A percentile compares a stretch with the other conserved stretches of the same genome.
Evolutionary conservation across 306 rosid species (phyloP).

Genomic region (Ceratonia siliqua): DNA sequence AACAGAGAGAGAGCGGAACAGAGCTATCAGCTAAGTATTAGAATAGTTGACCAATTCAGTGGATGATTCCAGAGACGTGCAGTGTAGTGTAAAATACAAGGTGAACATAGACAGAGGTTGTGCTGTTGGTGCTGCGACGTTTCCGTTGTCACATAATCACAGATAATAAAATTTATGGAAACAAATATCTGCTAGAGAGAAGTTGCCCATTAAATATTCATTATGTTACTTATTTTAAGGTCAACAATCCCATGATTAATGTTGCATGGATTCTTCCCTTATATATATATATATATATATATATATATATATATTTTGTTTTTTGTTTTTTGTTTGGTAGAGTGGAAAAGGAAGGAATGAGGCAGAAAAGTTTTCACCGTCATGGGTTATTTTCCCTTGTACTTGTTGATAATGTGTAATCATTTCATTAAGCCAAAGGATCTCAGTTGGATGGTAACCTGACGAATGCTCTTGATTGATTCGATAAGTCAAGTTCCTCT

Average conservation of each 20-base stretch:
- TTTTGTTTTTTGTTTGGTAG: not conserved
- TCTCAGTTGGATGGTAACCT: not conserved
- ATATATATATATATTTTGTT: too few species aligned
- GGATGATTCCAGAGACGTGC: not conserved
- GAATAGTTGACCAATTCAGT: not conserved
- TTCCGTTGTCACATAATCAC: not conserved
- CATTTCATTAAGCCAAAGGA: not conserved
- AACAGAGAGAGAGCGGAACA: not conserved
- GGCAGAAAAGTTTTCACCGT: not conserved
- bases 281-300: too few species aligned
- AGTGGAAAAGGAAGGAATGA: not conserved
- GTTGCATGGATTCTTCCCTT: not conserved
- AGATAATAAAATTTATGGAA: not conserved
- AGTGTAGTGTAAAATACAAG: too few species aligned
- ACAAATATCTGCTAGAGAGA: not conserved
- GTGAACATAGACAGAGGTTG: not conserved
- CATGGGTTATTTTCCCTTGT: not conserved
- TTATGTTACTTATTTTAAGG: not conserved
- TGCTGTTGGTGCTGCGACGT: not conserved
- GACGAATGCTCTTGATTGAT: not conserved
- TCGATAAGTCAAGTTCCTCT: too few species aligned
- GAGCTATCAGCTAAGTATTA: not conserved
- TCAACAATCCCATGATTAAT: constrained; percentile 13
- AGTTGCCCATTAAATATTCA: not conserved
- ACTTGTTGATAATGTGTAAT: not conserved